Evolutionary conservation across 1,284 basidiomycete genomes (phyloP), one percentile per base, ranked within the genome.

Genomic region (Ceraceosorus guamensis): DNA sequence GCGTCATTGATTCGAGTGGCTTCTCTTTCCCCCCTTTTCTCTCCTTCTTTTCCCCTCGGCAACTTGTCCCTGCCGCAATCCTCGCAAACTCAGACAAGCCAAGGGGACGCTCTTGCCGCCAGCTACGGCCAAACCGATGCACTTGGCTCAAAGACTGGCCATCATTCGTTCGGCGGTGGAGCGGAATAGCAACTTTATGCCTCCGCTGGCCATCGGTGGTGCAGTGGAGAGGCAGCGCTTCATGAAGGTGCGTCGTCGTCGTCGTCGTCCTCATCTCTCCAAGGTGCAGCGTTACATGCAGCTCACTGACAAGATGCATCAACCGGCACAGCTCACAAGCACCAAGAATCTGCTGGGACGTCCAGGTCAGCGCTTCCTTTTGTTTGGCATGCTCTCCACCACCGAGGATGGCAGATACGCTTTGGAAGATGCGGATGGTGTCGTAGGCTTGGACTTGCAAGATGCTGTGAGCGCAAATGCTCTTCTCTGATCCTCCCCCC

Each of bases 291-390:
- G 24, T 24, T 24, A 3, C 24, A 24, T 24, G 24, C 24, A 24
- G 24, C 24, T 24, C 24, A 24, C 24, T 24, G 24, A 50, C 48
- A 34, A 35, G 39, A 54, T 24, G 24, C 24, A 24, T 24, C 24
- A 24, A 24, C 24, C 24, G 24, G 24, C n/a, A 3, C 63, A 93
- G 89, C 80, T 99, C 24, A 91, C 87, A 64, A 93, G 93, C 2
- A 98, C 91, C 5, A 95, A 96, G 76, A 93, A 99, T 73, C 81
- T 99, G 7, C 82, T 98, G 0, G 95, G 95, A 6, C 83, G 95
- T 53, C 85, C 88, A 24, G 88, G 89, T 6, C 85, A 92, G 55
- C 83, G 90, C 13, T 99, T 98, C 77, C 79, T 98, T 46, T 82
- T 99, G 3, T 86, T 98, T 49, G 95, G 95, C 13, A 91, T 97